Evolutionary conservation across 2,329 filamentous ascomycete species (phyloP).

Genomic region (Elsinoe ampelina): DNA sequence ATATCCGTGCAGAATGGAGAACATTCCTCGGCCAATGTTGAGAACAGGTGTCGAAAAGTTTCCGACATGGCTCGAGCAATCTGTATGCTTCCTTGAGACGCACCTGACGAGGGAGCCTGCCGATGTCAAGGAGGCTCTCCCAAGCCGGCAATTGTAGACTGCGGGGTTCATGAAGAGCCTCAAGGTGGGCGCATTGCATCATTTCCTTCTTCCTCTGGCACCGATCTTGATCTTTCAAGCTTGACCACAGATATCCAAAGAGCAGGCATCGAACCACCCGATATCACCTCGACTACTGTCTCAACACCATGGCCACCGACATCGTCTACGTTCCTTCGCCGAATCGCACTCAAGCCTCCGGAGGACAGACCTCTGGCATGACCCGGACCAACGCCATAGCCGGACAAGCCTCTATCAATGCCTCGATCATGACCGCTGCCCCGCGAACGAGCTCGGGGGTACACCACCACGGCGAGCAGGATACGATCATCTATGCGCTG

Average conservation of each 20-base stretch:
- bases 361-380: constrained; percentile 42
- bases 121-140: too few species aligned
- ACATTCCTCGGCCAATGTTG: not conserved
- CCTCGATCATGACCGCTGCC: constrained; percentile 51
- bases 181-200: not conserved
- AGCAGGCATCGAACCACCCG: not conserved
- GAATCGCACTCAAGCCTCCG: constrained; percentile 29
- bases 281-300: not conserved
- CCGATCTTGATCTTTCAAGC: not conserved
- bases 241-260: not conserved
- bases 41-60: not conserved
- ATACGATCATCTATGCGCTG: constrained; percentile 59
- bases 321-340: constrained; percentile 7
- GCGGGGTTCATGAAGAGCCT: constrained; percentile 1
- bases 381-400: constrained; percentile 46
- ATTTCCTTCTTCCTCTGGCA: not conserved
- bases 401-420: constrained; percentile 7
- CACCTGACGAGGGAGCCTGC: too few species aligned
- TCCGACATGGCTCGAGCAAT: not conserved
- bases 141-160: not conserved
- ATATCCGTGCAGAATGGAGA: not conserved
- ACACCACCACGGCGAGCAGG: constrained; percentile 62
- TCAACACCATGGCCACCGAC: not conserved
- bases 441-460: constrained; percentile 53
- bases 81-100: not conserved